Evolutionary conservation across 768 basidiomycete genomes (phyloP).

Genomic region (Leccinum subtestaceum): DNA sequence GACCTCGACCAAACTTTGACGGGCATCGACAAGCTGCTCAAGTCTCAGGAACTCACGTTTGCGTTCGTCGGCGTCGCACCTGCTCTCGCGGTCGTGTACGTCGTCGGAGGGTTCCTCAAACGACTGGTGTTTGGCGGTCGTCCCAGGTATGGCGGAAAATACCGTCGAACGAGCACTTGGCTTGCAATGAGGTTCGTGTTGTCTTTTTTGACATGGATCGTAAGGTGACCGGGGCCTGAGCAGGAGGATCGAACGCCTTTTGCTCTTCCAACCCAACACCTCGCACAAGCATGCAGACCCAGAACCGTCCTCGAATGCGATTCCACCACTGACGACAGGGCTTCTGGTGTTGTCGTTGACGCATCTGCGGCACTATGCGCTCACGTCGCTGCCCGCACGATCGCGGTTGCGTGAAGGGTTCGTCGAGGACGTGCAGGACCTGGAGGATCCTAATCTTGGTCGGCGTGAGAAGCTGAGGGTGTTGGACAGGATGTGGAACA

Average conservation of each 20-base stretch:
- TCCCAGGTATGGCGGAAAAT: slow-evolving; percentile 57
- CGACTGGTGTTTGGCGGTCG: slow-evolving; percentile 49
- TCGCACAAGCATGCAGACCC: slow-evolving; percentile 13
- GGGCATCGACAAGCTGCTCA: slow-evolving; percentile 91
- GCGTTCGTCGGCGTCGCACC: slow-evolving; percentile 97
- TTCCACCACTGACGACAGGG: slow-evolving; percentile 63
- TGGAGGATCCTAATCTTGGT: slow-evolving; percentile 72
- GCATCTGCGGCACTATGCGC: slow-evolving; percentile 63
- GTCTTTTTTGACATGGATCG: background rate
- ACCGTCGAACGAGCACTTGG: slow-evolving; percentile 58
- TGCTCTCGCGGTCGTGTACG: slow-evolving; percentile 76
- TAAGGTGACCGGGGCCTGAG: slow-evolving; percentile 3
- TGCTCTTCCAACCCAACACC: slow-evolving; percentile 47
- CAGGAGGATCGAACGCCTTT: slow-evolving; percentile 67
- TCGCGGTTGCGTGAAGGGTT: slow-evolving; percentile 75
- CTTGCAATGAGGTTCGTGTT: slow-evolving; percentile 59
- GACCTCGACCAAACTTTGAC: slow-evolving; percentile 88
- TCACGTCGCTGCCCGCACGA: slow-evolving; percentile 50
- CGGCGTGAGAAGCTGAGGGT: slow-evolving; percentile 73
- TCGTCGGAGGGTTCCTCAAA: slow-evolving; percentile 51
- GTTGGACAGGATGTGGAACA: slow-evolving; percentile 85
- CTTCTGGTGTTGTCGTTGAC: slow-evolving; percentile 70
- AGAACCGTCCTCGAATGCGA: slow-evolving; percentile 15
- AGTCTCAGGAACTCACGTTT: slow-evolving; percentile 93
- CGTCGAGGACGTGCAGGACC: slow-evolving; percentile 77